Base-by-base conservation (phyloP, 305 asterid species). In the Fraxinus velutina region DNA sequence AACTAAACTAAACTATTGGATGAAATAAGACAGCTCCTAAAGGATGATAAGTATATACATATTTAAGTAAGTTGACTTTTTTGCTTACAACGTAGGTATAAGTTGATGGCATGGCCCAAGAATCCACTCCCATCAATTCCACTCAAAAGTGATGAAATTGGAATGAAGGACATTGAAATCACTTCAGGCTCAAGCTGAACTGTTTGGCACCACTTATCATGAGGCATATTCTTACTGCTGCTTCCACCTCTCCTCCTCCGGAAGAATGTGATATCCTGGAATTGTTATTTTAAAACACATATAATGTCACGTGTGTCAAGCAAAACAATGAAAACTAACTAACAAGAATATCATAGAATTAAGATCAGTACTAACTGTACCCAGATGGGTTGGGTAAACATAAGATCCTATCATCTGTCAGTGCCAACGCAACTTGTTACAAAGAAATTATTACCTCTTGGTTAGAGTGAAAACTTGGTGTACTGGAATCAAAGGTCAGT, bases 41-140 rank as follows among this genome's bases (percentile, higher is more conserved):
- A 76, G 70, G 6, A 27, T 22, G n/a, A 22, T 39, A 73, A 76
- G 68, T 0, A 27, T 4, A 52, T 47, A 42, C 15, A 29, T 33
- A 22, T 68, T 57, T 42, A 73, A 73, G 30, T 29, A 50, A 12
- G 68, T 82, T 7, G 79, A 78, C 33, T 78, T 27, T 68, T 32
- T 68, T 80, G 73, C 96, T 93, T 91, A 93, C 97, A 91, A 15
- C 97, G 97, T 82, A 93, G 87, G 86, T 93, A 93, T 75, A 93
- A 88, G 81, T 93, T 93, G 85, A 92, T 93, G 83, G 97, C 97
- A 78, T 93, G 97, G 78, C 92, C 90, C 81, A 93, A 82, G 86
- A 92, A 93, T 82, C 97, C 97, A 84, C 94, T 93, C 78, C 97
- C 97, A 73, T 92, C 93, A 81, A 89, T 86, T 86, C 97, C 97